Evolutionary conservation across 192 early-diverging fungal species (phyloP).

Genomic region (Linderina pennispora): DNA sequence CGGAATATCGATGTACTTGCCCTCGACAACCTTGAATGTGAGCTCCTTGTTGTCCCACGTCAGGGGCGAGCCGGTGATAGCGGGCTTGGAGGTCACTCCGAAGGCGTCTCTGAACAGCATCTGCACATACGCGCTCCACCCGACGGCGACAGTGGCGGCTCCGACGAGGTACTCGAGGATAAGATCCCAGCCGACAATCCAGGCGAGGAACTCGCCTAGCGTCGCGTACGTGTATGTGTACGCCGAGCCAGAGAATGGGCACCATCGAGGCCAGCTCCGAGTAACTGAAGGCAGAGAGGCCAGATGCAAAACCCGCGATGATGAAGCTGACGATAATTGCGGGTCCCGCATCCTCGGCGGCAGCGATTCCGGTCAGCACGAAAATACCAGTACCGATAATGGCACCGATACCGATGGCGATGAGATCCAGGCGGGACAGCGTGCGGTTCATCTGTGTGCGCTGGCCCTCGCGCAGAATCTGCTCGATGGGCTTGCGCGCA

Average conservation of each 20-base stretch:
- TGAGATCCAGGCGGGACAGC: slow-evolving; percentile 57
- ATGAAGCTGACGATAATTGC: slow-evolving; percentile 76
- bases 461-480: slow-evolving; percentile 38
- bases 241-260: slow-evolving; percentile 78
- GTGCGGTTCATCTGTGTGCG: slow-evolving; percentile 48
- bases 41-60: slow-evolving; percentile 51
- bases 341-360: slow-evolving; percentile 72
- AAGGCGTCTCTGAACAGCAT: slow-evolving; percentile 63
- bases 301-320: slow-evolving; percentile 67
- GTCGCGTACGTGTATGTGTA: slow-evolving; percentile 85
- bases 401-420: slow-evolving; percentile 61
- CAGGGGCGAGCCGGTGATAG: slow-evolving; percentile 67
- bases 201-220: slow-evolving; percentile 79
- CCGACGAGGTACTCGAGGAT: slow-evolving; percentile 85
- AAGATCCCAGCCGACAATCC: slow-evolving; percentile 91
- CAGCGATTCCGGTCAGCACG: slow-evolving; percentile 67
- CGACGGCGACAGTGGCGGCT: slow-evolving; percentile 72
- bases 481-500: slow-evolving; percentile 34
- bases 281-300: slow-evolving; percentile 75
- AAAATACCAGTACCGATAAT: slow-evolving; percentile 84
- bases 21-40: slow-evolving; percentile 31
- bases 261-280: slow-evolving; percentile 85
- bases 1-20: slow-evolving; percentile 65
- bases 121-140: slow-evolving; percentile 80
- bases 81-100: slow-evolving; percentile 34